Evolutionary conservation across 306 rosid species (phyloP).

Genomic region (Inga laurina): DNA sequence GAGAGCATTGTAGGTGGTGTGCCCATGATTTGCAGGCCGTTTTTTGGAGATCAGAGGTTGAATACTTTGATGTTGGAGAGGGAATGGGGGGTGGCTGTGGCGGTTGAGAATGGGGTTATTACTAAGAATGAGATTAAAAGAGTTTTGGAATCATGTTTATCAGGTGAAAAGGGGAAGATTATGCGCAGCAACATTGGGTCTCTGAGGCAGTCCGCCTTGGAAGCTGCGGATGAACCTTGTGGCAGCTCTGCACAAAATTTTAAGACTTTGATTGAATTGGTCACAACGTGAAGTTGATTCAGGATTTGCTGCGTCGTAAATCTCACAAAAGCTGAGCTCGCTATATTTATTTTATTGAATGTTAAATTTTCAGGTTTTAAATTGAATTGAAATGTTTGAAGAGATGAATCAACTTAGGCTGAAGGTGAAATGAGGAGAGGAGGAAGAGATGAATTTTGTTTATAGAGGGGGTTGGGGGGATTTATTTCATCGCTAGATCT

Average conservation of each 20-base stretch:
- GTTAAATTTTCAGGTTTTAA: background rate
- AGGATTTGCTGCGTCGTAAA: background rate
- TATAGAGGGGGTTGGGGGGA: background rate
- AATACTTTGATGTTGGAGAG: constrained; percentile 43
- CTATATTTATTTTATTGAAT: background rate
- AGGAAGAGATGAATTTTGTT: background rate
- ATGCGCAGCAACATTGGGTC: constrained; percentile 43
- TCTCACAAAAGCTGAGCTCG: background rate
- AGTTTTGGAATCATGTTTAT: constrained; percentile 38
- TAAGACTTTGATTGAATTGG: constrained; percentile 31
- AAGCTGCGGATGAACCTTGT: constrained; percentile 27
- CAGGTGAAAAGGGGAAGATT: constrained; percentile 34
- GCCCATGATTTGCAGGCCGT: constrained; percentile 67
- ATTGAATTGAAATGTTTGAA: background rate
- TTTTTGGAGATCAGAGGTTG: constrained; percentile 59
- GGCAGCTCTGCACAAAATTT: constrained; percentile 57
- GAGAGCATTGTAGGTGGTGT: constrained; percentile 68
- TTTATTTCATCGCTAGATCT: too few relatives aligned
- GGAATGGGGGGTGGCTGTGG: constrained; percentile 58
- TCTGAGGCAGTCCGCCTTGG: constrained; percentile 32
- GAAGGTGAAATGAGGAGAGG: background rate
- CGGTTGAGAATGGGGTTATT: constrained; percentile 42
- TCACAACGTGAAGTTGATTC: constrained; percentile 8
- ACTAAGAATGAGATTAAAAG: constrained; percentile 32
- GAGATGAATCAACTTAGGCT: background rate